Evolutionary conservation across 306 rosid genomes (phyloP).

Genomic region (Medicago truncatula): DNA sequence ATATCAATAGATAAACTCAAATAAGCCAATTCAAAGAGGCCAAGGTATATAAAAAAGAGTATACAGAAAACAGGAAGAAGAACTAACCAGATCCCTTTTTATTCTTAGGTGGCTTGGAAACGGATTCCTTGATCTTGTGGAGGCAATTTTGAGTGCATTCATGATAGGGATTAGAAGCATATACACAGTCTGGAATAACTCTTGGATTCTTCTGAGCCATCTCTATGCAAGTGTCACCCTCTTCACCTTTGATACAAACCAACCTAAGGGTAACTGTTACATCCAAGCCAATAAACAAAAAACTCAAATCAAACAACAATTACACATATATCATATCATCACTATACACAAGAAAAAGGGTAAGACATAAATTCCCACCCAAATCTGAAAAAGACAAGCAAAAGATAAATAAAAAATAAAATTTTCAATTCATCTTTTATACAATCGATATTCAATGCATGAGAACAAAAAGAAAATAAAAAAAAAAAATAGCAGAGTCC

Average conservation of each 20-base stretch:
- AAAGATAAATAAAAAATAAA: no score
- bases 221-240: conserved; percentile 40
- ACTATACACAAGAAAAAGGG: not conserved
- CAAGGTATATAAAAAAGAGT: not conserved
- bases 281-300: conserved; percentile 12
- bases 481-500: no score
- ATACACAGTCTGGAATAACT: conserved; percentile 62
- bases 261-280: conserved; percentile 29
- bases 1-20: not conserved
- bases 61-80: not conserved
- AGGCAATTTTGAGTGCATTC: conserved; percentile 79
- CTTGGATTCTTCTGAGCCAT: conserved; percentile 65
- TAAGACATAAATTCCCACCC: not conserved
- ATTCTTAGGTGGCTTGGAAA: conserved; percentile 52
- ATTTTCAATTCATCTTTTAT: no score
- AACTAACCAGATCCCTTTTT: conserved; percentile 66
- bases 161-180: conserved; percentile 86
- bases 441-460: no score
- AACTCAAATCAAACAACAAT: conserved; percentile 4
- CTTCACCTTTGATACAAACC: conserved; percentile 34
- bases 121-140: conserved; percentile 62
- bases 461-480: no score
- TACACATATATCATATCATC: conserved; percentile 19
- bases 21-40: not conserved
- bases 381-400: not conserved